Evolutionary conservation across 768 basidiomycete genomes (phyloP), one percentile per base, ranked within the genome.

Genomic region (Leucocoprinus birnbaumii): DNA sequence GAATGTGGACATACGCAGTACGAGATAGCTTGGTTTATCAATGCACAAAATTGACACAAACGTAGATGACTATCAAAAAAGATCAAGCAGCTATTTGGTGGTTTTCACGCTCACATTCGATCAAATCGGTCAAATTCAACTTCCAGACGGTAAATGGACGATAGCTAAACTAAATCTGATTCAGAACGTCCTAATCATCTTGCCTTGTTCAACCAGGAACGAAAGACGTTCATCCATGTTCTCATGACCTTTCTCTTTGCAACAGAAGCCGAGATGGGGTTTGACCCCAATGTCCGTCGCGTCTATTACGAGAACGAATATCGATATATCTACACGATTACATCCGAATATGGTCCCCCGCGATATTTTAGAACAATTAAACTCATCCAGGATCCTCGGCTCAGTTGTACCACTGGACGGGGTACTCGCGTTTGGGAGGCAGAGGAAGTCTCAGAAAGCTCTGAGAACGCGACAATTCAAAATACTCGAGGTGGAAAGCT

Each of bases 371-470:
- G 43, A n/a, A 58, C 48, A 2, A 40, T 22, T 1, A 2, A 21
- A 13, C 16, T 13, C 1, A 34, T 56, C 19, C 14, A n/a, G 21
- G 25, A 48, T 21, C 43, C 45, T 16, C 57, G 37, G 5, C 22
- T 22, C 1, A 8, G 51, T 16, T 47, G 47, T 25, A 53, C 59
- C 37, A 55, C 50, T 26, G 59, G 61, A 2, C 40, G 58, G 9
- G 41, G 47, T 26, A 56, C 60, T 13, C 58, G 62, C 1, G 46
- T 62, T 8, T 61, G 58, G 61, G 18, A 53, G n/a, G 59, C 56
- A 7, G 31, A 31, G 18, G 49, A 58, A 44, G 51, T 58, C 7
- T 5, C 5, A 5, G 22, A 52, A 13, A 13, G 31, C n/a, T 26
- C 43, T 27, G 22, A 26, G 24, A 41, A n/a, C 35, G 25, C 11